Percentiles rank a stretch among this genome's conserved stretches.
Conservation (phyloP, 768 basidiomycete species). For the Pulveroboletus sp. region DNA sequence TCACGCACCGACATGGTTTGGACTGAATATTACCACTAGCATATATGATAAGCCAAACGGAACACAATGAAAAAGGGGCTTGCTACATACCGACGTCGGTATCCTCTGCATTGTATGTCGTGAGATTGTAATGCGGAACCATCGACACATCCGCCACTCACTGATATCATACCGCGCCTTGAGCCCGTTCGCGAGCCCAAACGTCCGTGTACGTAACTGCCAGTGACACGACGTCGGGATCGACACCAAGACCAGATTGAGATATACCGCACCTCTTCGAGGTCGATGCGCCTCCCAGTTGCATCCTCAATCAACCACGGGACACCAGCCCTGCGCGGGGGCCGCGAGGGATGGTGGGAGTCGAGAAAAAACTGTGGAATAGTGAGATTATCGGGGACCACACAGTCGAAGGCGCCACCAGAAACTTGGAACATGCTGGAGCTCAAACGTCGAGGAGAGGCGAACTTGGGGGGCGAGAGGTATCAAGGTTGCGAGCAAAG, state of each 20-base stretch:
- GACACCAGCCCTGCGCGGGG: conserved; percentile 38
- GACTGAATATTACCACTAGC: conserved; percentile 58
- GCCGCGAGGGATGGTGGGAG: conserved; percentile 37
- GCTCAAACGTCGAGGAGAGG: background rate
- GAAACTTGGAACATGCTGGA: conserved; percentile 22
- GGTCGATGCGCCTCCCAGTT: conserved; percentile 40
- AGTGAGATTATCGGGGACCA: conserved; percentile 58
- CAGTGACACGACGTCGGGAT: too few relatives aligned
- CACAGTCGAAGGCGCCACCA: conserved; percentile 29
- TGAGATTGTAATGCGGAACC: background rate
- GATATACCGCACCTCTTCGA: conserved; percentile 42
- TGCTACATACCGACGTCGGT: conserved; percentile 46
- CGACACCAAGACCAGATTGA: background rate
- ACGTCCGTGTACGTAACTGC: conserved; percentile 41
- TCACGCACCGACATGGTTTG: conserved; percentile 55
- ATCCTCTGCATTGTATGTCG: conserved; percentile 32
- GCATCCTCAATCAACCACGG: conserved; percentile 61
- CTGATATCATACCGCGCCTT: conserved; percentile 45
- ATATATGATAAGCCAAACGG: conserved; percentile 1
- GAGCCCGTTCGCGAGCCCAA: conserved; percentile 51
- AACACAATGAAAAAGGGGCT: background rate
- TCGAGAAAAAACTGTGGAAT: conserved; percentile 66
- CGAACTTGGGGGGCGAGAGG: too few relatives aligned
- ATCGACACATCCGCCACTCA: conserved; percentile 25
- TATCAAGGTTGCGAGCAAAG: background rate